Evolutionary conservation across 371 early-diverging fungal genomes (phyloP).

Genomic region (Mortierella sp.): DNA sequence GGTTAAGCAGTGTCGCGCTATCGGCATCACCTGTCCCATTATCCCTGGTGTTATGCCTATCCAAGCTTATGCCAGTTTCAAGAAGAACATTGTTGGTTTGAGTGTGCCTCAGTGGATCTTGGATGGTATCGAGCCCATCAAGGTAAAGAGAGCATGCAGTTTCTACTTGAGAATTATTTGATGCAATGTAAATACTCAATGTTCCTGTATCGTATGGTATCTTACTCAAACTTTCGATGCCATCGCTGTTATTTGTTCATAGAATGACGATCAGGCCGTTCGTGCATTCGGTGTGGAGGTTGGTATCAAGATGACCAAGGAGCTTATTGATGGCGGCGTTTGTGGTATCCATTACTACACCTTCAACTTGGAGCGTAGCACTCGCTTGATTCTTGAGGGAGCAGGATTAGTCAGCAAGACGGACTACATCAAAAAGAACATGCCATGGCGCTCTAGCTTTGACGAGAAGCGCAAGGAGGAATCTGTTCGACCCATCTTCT

Average conservation of each 20-base stretch:
- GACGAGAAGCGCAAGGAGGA: conserved; percentile 86
- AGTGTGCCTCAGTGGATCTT: conserved; percentile 85
- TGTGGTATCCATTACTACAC: conserved; percentile 88
- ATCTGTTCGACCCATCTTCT: conserved; percentile 95
- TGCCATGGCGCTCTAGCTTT: conserved; percentile 59
- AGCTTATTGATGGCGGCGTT: conserved; percentile 76
- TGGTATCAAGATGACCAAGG: conserved; percentile 83
- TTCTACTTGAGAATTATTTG: too few relatives aligned
- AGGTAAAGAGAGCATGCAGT: conserved; percentile 61
- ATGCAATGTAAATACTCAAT: too few relatives aligned
- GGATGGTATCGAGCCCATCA: conserved; percentile 91
- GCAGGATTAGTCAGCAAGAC: conserved; percentile 51
- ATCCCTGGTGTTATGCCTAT: conserved; percentile 97
- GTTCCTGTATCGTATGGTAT: too few relatives aligned
- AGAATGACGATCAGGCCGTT: conserved; percentile 93
- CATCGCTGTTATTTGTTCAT: not conserved
- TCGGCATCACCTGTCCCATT: conserved; percentile 89
- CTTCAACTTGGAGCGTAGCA: conserved; percentile 91
- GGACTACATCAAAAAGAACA: conserved; percentile 58
- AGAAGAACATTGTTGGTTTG: conserved; percentile 78
- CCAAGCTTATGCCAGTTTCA: conserved; percentile 89
- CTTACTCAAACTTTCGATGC: not conserved
- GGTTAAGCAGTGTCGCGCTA: conserved; percentile 79
- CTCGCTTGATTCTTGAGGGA: conserved; percentile 88
- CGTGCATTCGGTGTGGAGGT: conserved; percentile 94